Percentiles rank a stretch among this genome's conserved stretches.
These are phyloP conservation scores for Heliocybe sulcata DNA, from an alignment of 1,284 basidiomycete species.

Conservation along the genomic window DNA sequence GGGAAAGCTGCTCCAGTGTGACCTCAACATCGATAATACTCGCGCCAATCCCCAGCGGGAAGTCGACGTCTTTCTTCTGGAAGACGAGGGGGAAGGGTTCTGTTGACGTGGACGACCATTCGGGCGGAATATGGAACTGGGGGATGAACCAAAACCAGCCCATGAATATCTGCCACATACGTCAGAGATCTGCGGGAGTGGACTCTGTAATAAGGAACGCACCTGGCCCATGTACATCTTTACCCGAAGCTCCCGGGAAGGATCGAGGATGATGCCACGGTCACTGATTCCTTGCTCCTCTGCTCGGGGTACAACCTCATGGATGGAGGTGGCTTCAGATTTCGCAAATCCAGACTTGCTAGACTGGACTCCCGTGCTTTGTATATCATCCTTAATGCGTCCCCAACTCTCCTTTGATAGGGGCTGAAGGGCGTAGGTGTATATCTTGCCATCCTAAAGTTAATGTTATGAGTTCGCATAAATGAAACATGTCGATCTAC, in stretches of 20 bases:
- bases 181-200: background rate
- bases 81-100: conserved; percentile 29
- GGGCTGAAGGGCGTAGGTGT: conserved; percentile 36
- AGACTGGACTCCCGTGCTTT: conserved; percentile 13
- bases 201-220: conserved; percentile 10
- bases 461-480: background rate
- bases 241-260: conserved; percentile 64
- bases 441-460: conserved; percentile 36
- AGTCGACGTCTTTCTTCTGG: conserved; percentile 63
- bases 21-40: conserved; percentile 60
- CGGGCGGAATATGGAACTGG: conserved; percentile 62
- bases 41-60: conserved; percentile 65
- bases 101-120: conserved; percentile 6
- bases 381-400: conserved; percentile 20
- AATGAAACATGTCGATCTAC: conserved; percentile 5
- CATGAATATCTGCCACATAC: conserved; percentile 50
- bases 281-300: conserved; percentile 16
- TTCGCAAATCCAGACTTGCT: conserved; percentile 19
- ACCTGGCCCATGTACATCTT: conserved; percentile 77
- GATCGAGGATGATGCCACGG: conserved; percentile 55
- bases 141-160: conserved; percentile 85
- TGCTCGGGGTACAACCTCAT: conserved; percentile 24
- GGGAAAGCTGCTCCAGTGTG: conserved; percentile 32
- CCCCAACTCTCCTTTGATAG: conserved; percentile 38
- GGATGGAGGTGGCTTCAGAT: conserved; percentile 35